A percentile compares a stretch with the other conserved stretches of the same genome.
These are phyloP conservation scores for Acrodontium crateriforme DNA, from an alignment of 2,329 filamentous ascomycete species.

Conservation along the genomic window DNA sequence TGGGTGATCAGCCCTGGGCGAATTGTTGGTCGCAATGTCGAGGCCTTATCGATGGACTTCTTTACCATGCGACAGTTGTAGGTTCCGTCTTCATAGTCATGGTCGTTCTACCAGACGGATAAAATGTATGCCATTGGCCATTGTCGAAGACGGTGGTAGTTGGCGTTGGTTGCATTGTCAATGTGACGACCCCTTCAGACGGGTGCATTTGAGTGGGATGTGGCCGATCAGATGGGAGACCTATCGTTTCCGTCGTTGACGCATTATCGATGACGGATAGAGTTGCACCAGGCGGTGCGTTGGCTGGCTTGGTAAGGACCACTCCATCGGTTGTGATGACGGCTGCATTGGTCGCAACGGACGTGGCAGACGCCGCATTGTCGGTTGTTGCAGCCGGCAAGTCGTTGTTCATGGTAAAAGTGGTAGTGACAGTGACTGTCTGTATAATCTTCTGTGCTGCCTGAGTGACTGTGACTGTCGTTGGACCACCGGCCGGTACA, in stretches of 20 bases:
- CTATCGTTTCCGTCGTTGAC: slow-evolving; percentile 5
- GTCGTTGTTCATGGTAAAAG: neutral
- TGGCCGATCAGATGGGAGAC: neutral
- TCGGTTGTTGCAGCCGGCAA: neutral
- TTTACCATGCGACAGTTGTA: too few species aligned
- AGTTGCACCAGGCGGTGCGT: neutral
- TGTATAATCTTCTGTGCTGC: too few species aligned
- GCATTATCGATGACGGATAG: neutral
- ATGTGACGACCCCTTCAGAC: slow-evolving; percentile 6
- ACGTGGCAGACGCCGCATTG: neutral
- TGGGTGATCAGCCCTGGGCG: slow-evolving; percentile 1
- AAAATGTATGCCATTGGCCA: slow-evolving; percentile 33
- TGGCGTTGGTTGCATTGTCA: slow-evolving; percentile 6
- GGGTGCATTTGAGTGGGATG: neutral
- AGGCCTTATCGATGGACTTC: slow-evolving; percentile 1
- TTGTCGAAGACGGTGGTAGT: slow-evolving; percentile 27
- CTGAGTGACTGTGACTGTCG: neutral
- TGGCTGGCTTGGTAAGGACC: neutral
- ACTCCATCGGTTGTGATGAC: neutral
- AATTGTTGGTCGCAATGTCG: slow-evolving; percentile 1
- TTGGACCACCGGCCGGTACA: too few species aligned
- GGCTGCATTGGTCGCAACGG: neutral
- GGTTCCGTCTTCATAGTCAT: slow-evolving; percentile 5
- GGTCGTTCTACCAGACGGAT: slow-evolving; percentile 26
- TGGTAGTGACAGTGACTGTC: too few species aligned